These are phyloP conservation scores for Aureobasidium lini DNA, from an alignment of 2,329 filamentous ascomycete genomes.

Conservation along the genomic window DNA sequence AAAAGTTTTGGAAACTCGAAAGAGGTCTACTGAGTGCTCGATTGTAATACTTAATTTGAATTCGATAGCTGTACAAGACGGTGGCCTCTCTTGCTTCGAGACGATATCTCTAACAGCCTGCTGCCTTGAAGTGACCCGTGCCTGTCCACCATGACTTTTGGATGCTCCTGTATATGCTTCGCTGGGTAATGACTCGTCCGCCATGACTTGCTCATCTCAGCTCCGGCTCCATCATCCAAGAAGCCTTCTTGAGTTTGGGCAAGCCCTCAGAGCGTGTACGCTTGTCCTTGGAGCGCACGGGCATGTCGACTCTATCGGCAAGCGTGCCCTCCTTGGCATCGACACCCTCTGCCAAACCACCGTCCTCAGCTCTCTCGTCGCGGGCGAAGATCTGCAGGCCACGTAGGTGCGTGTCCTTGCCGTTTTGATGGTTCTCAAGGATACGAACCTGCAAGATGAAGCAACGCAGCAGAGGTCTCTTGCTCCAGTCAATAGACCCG, in stretches of 20 bases:
- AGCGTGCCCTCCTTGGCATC: conserved; percentile 13
- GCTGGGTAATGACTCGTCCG: no score
- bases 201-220: conserved; percentile 22
- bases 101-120: no score
- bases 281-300: conserved; percentile 17
- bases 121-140: no score
- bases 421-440: conserved; percentile 96
- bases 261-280: conserved; percentile 14
- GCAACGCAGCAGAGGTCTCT: conserved; percentile 68
- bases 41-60: no score
- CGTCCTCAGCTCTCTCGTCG: conserved; percentile 27
- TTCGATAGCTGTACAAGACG: no score
- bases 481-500: conserved; percentile 36
- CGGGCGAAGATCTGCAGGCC: conserved; percentile 77
- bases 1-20: no score
- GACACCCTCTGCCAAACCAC: conserved; percentile 6
- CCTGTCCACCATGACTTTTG: no score
- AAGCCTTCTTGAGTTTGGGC: conserved; percentile 27
- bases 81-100: no score
- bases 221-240: conserved; percentile 31
- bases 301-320: not conserved
- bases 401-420: conserved; percentile 95
- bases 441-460: conserved; percentile 88
- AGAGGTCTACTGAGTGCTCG: no score
- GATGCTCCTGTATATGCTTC: no score